phyloP scores from a whole-genome alignment of 495 filamentous ascomycete species.

The Aspergillus baeticus region DNA sequence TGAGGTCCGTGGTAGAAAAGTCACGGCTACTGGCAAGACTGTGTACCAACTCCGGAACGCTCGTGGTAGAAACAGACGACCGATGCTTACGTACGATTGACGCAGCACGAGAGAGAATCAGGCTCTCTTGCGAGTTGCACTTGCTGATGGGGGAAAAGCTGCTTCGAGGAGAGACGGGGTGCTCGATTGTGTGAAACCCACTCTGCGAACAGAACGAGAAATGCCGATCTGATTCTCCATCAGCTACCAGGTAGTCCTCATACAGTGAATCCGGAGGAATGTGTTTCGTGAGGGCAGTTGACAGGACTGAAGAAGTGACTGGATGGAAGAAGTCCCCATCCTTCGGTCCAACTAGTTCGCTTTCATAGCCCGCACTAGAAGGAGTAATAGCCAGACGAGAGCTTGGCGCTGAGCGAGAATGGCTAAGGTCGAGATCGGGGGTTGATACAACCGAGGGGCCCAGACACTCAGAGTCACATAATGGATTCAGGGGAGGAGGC shows the following conservation, averaged over 20 bases:
- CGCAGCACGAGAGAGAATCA: slow-evolving; percentile 47
- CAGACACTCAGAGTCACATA: slow-evolving; percentile 25
- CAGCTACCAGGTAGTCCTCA: slow-evolving; percentile 46
- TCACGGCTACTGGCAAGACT: slow-evolving; percentile 49
- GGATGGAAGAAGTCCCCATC: slow-evolving; percentile 38
- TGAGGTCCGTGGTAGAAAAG: slow-evolving; percentile 33
- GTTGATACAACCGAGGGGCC: slow-evolving; percentile 32
- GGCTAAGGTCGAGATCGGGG: slow-evolving; percentile 40
- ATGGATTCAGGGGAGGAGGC: too few species aligned
- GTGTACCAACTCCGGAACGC: slow-evolving; percentile 55
- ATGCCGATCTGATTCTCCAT: slow-evolving; percentile 46
- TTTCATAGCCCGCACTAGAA: slow-evolving; percentile 30
- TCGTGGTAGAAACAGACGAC: slow-evolving; percentile 54
- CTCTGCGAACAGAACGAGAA: slow-evolving; percentile 41
- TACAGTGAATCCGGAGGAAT: slow-evolving; percentile 45
- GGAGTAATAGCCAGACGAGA: slow-evolving; percentile 37
- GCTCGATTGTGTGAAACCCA: slow-evolving; percentile 37
- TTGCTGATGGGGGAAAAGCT: slow-evolving; percentile 59
- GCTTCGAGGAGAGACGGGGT: slow-evolving; percentile 45
- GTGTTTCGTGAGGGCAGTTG: slow-evolving; percentile 32
- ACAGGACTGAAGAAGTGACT: slow-evolving; percentile 31
- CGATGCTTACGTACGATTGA: slow-evolving; percentile 53
- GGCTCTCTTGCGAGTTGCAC: slow-evolving; percentile 57
- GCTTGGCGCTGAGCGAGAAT: slow-evolving; percentile 35
- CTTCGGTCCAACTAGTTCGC: slow-evolving; percentile 21